Conservation (phyloP, 768 basidiomycete genomes). For the Boletus tylopilopsis region DNA sequence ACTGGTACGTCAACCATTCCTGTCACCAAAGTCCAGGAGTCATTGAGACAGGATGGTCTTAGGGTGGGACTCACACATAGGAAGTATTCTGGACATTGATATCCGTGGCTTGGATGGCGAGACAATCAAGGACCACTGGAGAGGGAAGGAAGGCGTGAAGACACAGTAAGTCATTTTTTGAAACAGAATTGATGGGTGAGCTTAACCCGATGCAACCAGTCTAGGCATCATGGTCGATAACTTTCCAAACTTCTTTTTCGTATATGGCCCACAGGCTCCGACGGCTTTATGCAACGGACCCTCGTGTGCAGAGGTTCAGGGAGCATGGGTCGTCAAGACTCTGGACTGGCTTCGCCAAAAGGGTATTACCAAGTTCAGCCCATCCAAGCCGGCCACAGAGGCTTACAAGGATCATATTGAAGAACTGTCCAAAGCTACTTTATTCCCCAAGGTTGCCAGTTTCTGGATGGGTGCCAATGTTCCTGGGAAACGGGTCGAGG, state of each 20-base stretch:
- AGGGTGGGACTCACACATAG: slow-evolving; percentile 5
- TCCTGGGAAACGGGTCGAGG: slow-evolving; percentile 5
- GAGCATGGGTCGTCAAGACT: slow-evolving; percentile 2
- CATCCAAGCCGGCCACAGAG: background rate
- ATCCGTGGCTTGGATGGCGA: slow-evolving; percentile 5
- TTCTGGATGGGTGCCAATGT: slow-evolving; percentile 10
- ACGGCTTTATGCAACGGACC: slow-evolving; percentile 6
- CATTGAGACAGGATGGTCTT: background rate
- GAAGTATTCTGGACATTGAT: slow-evolving; percentile 4
- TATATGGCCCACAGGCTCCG: slow-evolving; percentile 9
- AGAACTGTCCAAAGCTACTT: background rate
- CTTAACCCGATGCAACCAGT: background rate
- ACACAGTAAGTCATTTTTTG: slow-evolving; percentile 3
- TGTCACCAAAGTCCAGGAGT: background rate
- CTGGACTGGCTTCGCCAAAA: slow-evolving; percentile 1
- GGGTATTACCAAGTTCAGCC: slow-evolving; percentile 7
- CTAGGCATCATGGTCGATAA: slow-evolving; percentile 5
- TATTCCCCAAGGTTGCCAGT: slow-evolving; percentile 5
- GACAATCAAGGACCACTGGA: slow-evolving; percentile 7
- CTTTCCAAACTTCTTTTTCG: slow-evolving; percentile 7
- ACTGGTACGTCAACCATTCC: slow-evolving; percentile 3
- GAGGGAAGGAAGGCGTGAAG: slow-evolving; percentile 1
- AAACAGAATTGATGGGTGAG: background rate
- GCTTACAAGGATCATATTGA: slow-evolving; percentile 3
- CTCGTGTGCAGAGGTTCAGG: slow-evolving; percentile 1